Conservation (phyloP, 2,329 filamentous ascomycete genomes). For the Cadophora sp. region DNA sequence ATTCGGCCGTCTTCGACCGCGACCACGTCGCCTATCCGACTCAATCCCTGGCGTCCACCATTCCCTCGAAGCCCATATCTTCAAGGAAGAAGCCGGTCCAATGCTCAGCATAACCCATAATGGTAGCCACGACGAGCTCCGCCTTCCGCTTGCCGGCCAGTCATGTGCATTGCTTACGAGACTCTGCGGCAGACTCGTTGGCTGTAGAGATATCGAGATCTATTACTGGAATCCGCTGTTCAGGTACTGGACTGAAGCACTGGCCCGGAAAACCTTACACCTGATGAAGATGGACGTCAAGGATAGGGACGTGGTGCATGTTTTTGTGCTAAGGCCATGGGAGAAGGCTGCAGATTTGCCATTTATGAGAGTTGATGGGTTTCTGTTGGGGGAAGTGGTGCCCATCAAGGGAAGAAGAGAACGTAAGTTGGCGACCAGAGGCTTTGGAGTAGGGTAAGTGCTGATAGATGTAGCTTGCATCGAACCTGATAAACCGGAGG, state of each 20-base stretch:
- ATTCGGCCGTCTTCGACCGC: too few species aligned
- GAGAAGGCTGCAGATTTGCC: slow-evolving; percentile 1
- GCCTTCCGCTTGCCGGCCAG: background rate
- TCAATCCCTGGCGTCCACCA: too few species aligned
- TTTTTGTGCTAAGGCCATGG: background rate
- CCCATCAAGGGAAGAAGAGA: background rate
- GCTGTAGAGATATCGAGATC: background rate
- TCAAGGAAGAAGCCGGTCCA: background rate
- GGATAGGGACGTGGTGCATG: background rate
- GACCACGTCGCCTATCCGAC: too few species aligned
- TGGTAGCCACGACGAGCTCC: background rate
- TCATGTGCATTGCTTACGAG: background rate
- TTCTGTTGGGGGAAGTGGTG: background rate
- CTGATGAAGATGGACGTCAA: background rate
- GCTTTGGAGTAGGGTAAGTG: background rate
- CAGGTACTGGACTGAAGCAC: background rate
- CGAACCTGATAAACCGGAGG: background rate
- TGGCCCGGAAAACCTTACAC: background rate
- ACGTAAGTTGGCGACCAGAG: background rate
- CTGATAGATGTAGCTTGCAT: background rate
- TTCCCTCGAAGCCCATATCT: background rate
- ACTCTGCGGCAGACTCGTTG: background rate
- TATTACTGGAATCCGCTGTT: background rate
- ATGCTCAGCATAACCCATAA: background rate
- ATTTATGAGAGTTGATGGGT: background rate